A percentile compares a stretch with the other conserved stretches of the same genome.
Conservation (phyloP, 179 eudicot species). For the Pouteria campechiana region DNA sequence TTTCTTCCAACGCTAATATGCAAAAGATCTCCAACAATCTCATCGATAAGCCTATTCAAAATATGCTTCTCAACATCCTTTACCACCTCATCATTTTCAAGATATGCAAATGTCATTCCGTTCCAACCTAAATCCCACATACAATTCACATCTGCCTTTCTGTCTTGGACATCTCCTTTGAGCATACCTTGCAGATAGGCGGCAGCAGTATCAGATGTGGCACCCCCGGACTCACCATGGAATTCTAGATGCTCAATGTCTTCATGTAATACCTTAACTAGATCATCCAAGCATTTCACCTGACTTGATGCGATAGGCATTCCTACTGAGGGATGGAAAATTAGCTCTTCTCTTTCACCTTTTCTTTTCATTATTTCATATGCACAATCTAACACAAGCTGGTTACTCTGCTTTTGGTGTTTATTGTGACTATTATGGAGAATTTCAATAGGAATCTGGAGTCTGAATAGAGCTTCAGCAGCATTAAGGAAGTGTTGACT, state of each 20-base stretch:
- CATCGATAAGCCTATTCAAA: slow-evolving; percentile 47
- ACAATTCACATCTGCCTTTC: slow-evolving; percentile 37
- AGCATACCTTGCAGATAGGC: slow-evolving; percentile 44
- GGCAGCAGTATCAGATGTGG: slow-evolving; percentile 27
- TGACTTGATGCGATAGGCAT: slow-evolving; percentile 6
- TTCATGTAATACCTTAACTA: slow-evolving; percentile 48
- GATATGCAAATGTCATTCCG: slow-evolving; percentile 21
- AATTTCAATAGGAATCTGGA: slow-evolving; percentile 49
- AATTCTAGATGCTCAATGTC: slow-evolving; percentile 43
- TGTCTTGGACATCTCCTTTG: slow-evolving; percentile 43
- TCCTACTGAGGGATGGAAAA: slow-evolving; percentile 20
- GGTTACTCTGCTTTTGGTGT: slow-evolving; percentile 24
- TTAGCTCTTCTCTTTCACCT: slow-evolving; percentile 47
- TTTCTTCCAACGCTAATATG: slow-evolving; percentile 7
- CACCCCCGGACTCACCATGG: slow-evolving; percentile 17
- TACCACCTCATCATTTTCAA: slow-evolving; percentile 42
- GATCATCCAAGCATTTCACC: slow-evolving; percentile 40
- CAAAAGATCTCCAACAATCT: slow-evolving; percentile 33
- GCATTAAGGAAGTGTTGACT: slow-evolving; percentile 61
- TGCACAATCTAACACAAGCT: slow-evolving; percentile 42
- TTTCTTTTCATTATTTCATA: slow-evolving; percentile 71
- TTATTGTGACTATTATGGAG: slow-evolving; percentile 38
- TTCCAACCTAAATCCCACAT: slow-evolving; percentile 95
- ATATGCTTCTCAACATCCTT: slow-evolving; percentile 46
- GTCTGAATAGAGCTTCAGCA: slow-evolving; percentile 83